These are phyloP conservation scores for Albifimbria verrucaria DNA, from an alignment of 2,329 filamentous ascomycete genomes.

Conservation along the genomic window DNA sequence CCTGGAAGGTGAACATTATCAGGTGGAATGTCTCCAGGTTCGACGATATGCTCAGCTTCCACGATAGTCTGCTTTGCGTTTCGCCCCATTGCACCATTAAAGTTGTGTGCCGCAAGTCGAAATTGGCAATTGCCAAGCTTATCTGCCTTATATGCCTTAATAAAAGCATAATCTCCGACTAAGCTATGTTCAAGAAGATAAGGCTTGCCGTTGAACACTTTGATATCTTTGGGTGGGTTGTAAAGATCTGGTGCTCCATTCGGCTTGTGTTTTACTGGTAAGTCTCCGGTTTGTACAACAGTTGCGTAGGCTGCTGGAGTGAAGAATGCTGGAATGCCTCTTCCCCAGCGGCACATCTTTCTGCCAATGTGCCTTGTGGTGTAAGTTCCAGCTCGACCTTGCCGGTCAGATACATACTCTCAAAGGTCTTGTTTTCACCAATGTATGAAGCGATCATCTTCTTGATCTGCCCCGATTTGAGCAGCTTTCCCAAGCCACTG, in stretches of 20 bases:
- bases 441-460: conserved; percentile 93
- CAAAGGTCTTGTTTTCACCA: conserved; percentile 88
- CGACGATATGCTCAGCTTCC: background rate
- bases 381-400: conserved; percentile 85
- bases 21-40: background rate
- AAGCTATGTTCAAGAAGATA: conserved; percentile 87
- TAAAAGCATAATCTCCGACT: conserved; percentile 82
- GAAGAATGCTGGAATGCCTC: conserved; percentile 87
- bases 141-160: conserved; percentile 89
- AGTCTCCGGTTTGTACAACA: conserved; percentile 84
- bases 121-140: conserved; percentile 86
- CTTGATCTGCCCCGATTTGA: conserved; percentile 75
- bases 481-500: conserved; percentile 70
- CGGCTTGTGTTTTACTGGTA: conserved; percentile 71
- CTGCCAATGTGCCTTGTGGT: conserved; percentile 84
- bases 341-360: conserved; percentile 82
- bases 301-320: conserved; percentile 82
- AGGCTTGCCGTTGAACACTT: conserved; percentile 82
- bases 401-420: conserved; percentile 81
- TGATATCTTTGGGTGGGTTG: conserved; percentile 76
- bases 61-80: background rate
- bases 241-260: conserved; percentile 71
- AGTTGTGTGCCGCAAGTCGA: conserved; percentile 79
- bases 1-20: background rate
- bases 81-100: conserved; percentile 49